Base-by-base conservation (phyloP, 306 rosid species). In the Prunus salicina region DNA sequence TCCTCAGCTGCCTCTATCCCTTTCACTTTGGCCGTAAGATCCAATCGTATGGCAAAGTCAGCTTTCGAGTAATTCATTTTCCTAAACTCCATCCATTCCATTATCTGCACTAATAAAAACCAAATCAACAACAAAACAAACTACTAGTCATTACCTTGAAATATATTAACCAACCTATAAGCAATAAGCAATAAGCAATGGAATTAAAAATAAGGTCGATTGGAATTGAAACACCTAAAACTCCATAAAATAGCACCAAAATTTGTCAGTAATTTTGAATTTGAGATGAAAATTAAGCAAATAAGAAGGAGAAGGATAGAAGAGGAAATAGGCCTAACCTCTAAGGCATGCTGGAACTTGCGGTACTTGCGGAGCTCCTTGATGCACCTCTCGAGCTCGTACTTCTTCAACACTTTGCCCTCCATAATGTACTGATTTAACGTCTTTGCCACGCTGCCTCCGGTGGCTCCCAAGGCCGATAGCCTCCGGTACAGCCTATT, bases 41-140 rank as follows among this genome's bases (percentile, higher is more conserved):
- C 97, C 67, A 92, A 77, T 57, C 83, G 73, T 22, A 91, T 32
- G 0, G 99, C 91, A 77, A 82, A 82, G 77, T 95, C 89, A 18
- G 62, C 15, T 30, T 43, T 64, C 3, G 90, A 70, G 77, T 80
- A 95, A 19, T 81, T 79, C 56, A 92, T 76, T 72, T 84, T 81
- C 83, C 87, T 83, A 83, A 74, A 79, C 82, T 82, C 85, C 97
- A 92, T 92, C 99, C 98, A 92, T 77, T 95, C 91, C 89, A 92
- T 75, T 78, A 95, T 84, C 98, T 92, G 87, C 88, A 76, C 41
- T 2, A 50, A 22, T 12, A 28, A 22, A 38, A 38, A 76, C 24
- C 50, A 50, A 50, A 66, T 38, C 10, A n/a, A 28, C 16, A 19
- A 71, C 1, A 9, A 9, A 27, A 55, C 64, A 19, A 0, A n/a